phyloP scores from a whole-genome alignment of 345 rosid genomes.

The Murraya koenigii region DNA sequence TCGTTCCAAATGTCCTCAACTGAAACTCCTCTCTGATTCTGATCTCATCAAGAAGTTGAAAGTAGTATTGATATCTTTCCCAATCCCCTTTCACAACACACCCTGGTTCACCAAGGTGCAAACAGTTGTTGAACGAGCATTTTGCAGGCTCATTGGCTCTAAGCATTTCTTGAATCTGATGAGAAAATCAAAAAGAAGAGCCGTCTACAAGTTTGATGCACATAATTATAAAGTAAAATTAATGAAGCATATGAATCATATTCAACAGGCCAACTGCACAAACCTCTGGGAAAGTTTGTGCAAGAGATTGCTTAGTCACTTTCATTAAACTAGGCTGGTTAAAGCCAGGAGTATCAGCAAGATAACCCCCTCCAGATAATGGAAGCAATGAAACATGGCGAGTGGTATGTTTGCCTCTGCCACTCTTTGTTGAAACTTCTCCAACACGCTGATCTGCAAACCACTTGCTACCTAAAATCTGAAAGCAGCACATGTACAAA shows the following conservation, averaged over 20 bases:
- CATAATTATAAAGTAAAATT: neutral
- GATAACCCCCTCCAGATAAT: constrained; percentile 68
- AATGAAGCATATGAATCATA: constrained; percentile 2
- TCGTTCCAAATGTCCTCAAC: constrained; percentile 84
- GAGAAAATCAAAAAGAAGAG: neutral
- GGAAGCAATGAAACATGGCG: constrained; percentile 84
- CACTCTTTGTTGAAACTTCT: constrained; percentile 79
- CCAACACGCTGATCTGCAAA: constrained; percentile 77
- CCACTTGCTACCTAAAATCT: constrained; percentile 79
- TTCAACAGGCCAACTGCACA: constrained; percentile 13
- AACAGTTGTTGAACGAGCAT: constrained; percentile 79
- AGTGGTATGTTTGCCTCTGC: constrained; percentile 92
- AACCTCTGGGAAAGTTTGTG: constrained; percentile 86
- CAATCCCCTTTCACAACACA: constrained; percentile 74
- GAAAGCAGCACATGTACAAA: constrained; percentile 2
- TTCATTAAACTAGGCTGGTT: constrained; percentile 85
- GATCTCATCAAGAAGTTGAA: constrained; percentile 87
- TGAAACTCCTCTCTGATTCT: constrained; percentile 86
- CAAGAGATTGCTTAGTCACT: constrained; percentile 91
- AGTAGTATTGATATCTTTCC: constrained; percentile 82
- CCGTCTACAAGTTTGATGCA: neutral
- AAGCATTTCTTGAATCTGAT: constrained; percentile 50
- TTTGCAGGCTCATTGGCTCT: constrained; percentile 38
- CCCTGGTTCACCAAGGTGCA: constrained; percentile 87
- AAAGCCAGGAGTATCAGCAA: constrained; percentile 97